A percentile compares a stretch with the other conserved stretches of the same genome.
Evolutionary conservation across 306 rosid species (phyloP).

Genomic region (Rubus idaeus): DNA sequence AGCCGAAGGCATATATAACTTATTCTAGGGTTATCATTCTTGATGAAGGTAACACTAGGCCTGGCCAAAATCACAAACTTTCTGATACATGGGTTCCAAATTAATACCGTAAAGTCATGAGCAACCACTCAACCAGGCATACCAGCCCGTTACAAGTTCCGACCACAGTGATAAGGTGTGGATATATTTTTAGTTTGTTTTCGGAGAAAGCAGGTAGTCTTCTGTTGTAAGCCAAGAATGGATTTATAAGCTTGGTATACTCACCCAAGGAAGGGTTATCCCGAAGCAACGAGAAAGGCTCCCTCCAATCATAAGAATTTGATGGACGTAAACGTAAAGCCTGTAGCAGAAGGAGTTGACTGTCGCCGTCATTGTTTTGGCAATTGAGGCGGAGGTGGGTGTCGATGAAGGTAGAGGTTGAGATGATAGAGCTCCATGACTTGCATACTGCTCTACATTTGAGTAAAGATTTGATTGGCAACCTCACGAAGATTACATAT

Average conservation of each 20-base stretch:
- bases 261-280: background rate
- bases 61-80: background rate
- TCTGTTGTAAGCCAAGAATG: background rate
- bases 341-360: background rate
- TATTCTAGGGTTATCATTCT: background rate
- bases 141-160: background rate
- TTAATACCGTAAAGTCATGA: background rate
- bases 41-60: background rate
- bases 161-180: background rate
- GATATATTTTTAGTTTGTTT: too few relatives aligned
- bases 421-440: background rate
- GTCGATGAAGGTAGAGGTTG: background rate
- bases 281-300: background rate
- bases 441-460: background rate
- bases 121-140: background rate
- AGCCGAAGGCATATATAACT: background rate
- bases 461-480: background rate
- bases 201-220: too few relatives aligned
- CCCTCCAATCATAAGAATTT: background rate
- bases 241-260: background rate
- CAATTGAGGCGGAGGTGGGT: background rate
- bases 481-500: background rate
- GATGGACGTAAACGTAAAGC: background rate
- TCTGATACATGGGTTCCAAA: background rate
- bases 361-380: background rate